Evolutionary conservation across 352 stramenopile genomes (phyloP), one percentile per base, ranked within the genome.

Genomic region (Aphanomyces cochlioides): DNA sequence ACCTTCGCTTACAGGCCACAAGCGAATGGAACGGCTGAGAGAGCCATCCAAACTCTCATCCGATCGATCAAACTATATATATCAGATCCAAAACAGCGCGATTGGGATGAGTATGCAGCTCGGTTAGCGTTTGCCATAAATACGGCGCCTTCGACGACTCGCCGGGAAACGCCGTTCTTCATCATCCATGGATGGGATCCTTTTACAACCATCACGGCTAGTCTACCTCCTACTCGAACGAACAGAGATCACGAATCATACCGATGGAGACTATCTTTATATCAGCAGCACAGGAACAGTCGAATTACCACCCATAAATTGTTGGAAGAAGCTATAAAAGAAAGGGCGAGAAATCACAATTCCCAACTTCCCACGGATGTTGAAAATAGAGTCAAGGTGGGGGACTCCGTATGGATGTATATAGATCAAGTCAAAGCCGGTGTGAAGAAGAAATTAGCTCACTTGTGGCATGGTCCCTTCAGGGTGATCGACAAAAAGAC

Each of bases 91-190:
- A 2, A 15, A n/a, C 45, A 19, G 45, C 13, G 45, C 1, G 45
- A 53, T 53, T 53, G 45, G 45, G 45, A 53, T 19, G 45, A 53
- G 13, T 53, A n/a, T 53, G 45, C 45, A 53, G 45, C 13, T n/a
- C 45, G 45, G 2, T 53, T 53, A 19, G 45, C 45, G n/a, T 53
- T 53, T 53, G 45, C 45, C 13, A 19, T 53, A 19, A 53, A 53
- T 2, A 53, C 45, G n/a, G n/a, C 45, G 13, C 13, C n/a, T 19
- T 53, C 45, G 1, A 2, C 13, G 13, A 53, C 45, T n/a, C 45
- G 45, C 13, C 45, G n/a, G 13, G 45, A 53, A 19, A 53, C 45
- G 13, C 45, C 45, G 13, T 53, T 53, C 2, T 15, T n/a, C n/a
- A 15, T 53, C 2, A 53, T 53, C 1, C 45, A 53, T 19, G 45